Evolutionary conservation across 352 stramenopile genomes (phyloP).

Genomic region (Saprolegnia diclina): DNA sequence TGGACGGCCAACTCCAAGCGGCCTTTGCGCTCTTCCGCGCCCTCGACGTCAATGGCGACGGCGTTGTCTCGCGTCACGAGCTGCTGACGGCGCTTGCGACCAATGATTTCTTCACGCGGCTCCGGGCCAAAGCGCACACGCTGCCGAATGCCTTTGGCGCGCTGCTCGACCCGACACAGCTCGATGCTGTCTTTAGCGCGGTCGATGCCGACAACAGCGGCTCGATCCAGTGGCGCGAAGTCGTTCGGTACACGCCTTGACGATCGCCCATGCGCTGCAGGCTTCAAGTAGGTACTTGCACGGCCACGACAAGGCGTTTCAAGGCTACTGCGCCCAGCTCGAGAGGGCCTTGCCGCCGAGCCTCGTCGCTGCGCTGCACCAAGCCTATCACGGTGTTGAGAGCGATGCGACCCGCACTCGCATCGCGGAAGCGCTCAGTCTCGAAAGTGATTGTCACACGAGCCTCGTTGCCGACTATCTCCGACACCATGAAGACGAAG

Average conservation of each 20-base stretch:
- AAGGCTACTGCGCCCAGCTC: conserved; percentile 8
- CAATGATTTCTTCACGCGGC: not conserved
- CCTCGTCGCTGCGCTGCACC: not conserved
- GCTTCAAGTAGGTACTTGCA: conserved; percentile 3
- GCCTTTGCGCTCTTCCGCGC: not conserved
- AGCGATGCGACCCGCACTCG: not conserved
- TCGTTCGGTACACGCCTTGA: not conserved
- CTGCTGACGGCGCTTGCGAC: conserved; percentile 1
- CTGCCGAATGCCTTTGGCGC: conserved; percentile 6
- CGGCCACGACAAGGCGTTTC: conserved; percentile 11
- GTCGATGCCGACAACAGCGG: conserved; percentile 3
- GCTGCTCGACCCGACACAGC: not conserved
- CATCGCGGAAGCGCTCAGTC: not conserved
- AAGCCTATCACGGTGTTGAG: not conserved
- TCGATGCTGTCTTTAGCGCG: not conserved
- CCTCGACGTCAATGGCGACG: not conserved
- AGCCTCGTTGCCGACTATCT: not conserved
- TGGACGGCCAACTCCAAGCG: not conserved
- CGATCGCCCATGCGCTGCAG: not conserved
- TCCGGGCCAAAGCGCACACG: not conserved
- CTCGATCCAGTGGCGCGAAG: not conserved
- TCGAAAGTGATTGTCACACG: not conserved
- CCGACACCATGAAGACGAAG: not conserved
- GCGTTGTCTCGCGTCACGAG: not conserved
- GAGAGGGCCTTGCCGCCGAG: not conserved